These are phyloP conservation scores for Cucurbita maxima DNA, from an alignment of 306 rosid species.

Conservation along the genomic window DNA sequence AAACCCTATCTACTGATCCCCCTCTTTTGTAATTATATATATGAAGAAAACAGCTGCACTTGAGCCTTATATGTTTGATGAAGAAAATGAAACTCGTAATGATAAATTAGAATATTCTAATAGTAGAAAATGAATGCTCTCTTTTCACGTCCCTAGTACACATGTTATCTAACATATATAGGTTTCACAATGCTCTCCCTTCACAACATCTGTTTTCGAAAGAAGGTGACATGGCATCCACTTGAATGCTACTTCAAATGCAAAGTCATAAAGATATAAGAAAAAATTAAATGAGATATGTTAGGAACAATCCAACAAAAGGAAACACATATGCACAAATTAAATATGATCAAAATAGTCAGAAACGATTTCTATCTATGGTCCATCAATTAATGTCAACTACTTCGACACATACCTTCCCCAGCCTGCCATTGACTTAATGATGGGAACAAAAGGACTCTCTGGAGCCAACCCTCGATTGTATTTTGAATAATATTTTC, in stretches of 20 bases:
- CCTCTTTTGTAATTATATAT: too few species aligned
- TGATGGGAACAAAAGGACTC: constrained; percentile 51
- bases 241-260: background rate
- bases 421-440: constrained; percentile 53
- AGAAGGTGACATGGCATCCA: background rate
- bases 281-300: background rate
- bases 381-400: background rate
- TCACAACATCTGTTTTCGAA: background rate
- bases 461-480: constrained; percentile 65
- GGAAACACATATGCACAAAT: background rate
- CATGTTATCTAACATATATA: background rate
- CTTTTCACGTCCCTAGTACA: background rate
- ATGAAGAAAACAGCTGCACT: background rate
- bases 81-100: background rate
- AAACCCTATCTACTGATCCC: background rate
- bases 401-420: constrained; percentile 39
- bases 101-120: background rate
- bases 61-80: background rate
- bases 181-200: background rate
- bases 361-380: background rate
- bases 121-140: background rate
- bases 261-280: background rate
- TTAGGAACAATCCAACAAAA: background rate
- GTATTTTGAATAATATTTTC: constrained; percentile 25
- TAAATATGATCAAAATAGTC: background rate